phyloP scores from a whole-genome alignment of 2,329 filamentous ascomycete genomes.

The Grosmannia penicillata region DNA sequence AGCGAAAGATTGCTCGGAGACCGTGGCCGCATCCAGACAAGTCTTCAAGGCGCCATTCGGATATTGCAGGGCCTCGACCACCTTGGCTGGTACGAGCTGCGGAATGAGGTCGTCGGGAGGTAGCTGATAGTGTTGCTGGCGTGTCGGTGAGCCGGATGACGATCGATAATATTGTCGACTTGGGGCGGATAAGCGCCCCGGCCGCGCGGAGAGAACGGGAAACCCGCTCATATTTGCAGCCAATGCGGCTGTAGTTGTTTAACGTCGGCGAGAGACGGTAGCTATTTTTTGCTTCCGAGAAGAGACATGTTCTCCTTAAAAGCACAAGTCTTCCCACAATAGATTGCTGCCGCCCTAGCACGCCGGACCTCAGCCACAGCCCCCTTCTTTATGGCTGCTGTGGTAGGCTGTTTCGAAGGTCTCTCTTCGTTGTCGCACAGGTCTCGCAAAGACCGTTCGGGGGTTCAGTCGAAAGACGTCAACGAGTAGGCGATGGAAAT shows the following conservation, averaged over 20 bases:
- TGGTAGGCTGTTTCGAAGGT: no score
- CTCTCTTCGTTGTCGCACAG: no score
- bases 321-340: no score
- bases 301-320: background rate
- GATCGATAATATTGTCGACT: conserved; percentile 23
- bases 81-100: conserved; percentile 44
- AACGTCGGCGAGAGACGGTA: no score
- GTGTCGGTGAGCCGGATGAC: conserved; percentile 29
- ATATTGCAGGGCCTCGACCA: conserved; percentile 42
- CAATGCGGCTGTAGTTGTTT: no score
- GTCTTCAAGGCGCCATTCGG: conserved; percentile 36
- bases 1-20: conserved; percentile 55
- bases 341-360: no score
- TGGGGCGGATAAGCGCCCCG: conserved; percentile 21
- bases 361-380: no score
- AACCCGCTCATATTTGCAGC: conserved; percentile 21
- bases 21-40: conserved; percentile 48
- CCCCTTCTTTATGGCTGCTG: no score
- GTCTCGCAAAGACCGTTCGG: no score
- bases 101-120: conserved; percentile 41
- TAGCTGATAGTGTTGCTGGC: conserved; percentile 20
- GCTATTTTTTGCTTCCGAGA: background rate
- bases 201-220: conserved; percentile 18
- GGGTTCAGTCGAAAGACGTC: no score
- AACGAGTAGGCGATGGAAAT: no score